Evolutionary conservation across 2,329 filamentous ascomycete species (phyloP).

Genomic region (Trichoderma arundinaceum): DNA sequence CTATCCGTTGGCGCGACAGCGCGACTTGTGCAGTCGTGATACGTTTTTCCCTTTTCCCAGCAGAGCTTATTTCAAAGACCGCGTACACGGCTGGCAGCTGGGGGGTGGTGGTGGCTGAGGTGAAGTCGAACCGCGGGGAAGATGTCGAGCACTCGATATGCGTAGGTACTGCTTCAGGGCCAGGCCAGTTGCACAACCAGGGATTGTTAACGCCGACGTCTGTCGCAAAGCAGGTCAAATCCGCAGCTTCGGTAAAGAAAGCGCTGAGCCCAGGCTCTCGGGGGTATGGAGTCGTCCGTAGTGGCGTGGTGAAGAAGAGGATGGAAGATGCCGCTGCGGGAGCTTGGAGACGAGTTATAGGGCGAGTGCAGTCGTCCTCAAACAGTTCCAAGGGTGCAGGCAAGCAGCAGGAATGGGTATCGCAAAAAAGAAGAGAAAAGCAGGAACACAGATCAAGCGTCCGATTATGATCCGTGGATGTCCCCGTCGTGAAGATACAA

Average conservation of each 20-base stretch:
- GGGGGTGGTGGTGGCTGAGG: conserved; percentile 24
- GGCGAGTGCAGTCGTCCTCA: conserved; percentile 51
- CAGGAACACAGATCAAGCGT: conserved; percentile 32
- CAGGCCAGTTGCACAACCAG: background rate
- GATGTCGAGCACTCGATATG: conserved; percentile 4
- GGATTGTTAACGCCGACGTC: background rate
- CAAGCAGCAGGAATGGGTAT: conserved; percentile 31
- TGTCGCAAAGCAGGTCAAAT: background rate
- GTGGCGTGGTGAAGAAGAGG: conserved; percentile 14
- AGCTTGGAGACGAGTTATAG: conserved; percentile 38
- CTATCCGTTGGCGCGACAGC: conserved; percentile 50
- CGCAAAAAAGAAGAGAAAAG: conserved; percentile 32
- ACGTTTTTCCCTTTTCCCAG: conserved; percentile 33
- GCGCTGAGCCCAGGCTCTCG: background rate
- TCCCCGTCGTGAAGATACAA: conserved; percentile 24
- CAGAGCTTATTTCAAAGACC: conserved; percentile 5
- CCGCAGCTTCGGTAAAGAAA: background rate
- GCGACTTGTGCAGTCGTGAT: conserved; percentile 44
- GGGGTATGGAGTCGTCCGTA: background rate
- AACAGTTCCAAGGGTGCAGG: conserved; percentile 40
- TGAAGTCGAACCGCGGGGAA: conserved; percentile 22
- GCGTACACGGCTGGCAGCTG: conserved; percentile 1
- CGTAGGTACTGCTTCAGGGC: conserved; percentile 1
- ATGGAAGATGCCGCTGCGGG: conserved; percentile 15
- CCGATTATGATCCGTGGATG: conserved; percentile 10